Conservation (phyloP, 306 rosid genomes). For the Boehmeria nivea region DNA sequence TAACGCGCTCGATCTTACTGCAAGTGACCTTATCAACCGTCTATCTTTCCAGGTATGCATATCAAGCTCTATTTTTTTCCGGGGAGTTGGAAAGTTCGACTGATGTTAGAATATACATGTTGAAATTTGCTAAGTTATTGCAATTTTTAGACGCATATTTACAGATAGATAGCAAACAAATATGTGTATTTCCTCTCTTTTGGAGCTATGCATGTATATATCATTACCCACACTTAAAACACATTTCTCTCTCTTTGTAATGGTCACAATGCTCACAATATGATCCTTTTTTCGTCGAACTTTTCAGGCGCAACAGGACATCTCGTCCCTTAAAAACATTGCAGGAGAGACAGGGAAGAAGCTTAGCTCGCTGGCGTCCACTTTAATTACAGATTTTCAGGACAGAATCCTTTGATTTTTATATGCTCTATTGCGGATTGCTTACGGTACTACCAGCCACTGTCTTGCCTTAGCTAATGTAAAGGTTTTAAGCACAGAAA, state of each 20-base stretch:
- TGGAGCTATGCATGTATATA: no score
- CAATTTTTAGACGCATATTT: background rate
- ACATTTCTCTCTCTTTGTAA: no score
- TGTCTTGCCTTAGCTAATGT: constrained; percentile 29
- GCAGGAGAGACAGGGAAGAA: constrained; percentile 96
- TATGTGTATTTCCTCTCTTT: no score
- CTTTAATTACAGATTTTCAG: constrained; percentile 75
- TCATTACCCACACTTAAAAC: no score
- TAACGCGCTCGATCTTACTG: constrained; percentile 51
- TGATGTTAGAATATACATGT: background rate
- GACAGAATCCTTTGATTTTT: constrained; percentile 74
- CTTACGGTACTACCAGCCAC: constrained; percentile 23
- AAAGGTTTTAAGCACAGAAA: constrained; percentile 19
- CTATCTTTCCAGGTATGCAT: constrained; percentile 59
- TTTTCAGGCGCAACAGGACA: constrained; percentile 78
- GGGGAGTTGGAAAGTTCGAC: background rate
- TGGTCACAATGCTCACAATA: background rate
- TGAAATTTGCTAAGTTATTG: background rate
- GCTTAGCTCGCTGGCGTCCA: constrained; percentile 75
- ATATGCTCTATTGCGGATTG: constrained; percentile 24
- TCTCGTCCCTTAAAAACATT: constrained; percentile 73
- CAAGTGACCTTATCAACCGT: constrained; percentile 65
- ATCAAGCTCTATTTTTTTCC: background rate
- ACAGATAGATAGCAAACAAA: background rate
- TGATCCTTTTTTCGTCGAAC: background rate